A percentile compares a stretch with the other conserved stretches of the same genome.
Conservation (phyloP, 2,329 filamentous ascomycete species). For the Plenodomus biglobosus region DNA sequence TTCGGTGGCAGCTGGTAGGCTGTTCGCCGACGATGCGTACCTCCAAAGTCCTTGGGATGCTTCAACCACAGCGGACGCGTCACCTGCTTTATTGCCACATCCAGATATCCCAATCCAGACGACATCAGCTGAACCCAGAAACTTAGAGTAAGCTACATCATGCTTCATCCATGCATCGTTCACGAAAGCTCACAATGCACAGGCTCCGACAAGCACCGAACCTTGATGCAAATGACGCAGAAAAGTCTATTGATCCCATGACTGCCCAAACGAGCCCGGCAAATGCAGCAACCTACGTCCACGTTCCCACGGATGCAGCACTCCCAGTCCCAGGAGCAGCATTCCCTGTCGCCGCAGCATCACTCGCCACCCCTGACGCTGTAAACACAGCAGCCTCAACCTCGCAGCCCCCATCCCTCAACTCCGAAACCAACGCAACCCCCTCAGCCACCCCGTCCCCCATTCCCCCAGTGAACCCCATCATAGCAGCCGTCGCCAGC, state of each 20-base stretch:
- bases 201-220: slow-evolving; percentile 19
- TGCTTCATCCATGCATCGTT: background rate
- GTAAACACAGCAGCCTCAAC: background rate
- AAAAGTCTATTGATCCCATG: background rate
- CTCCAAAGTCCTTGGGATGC: background rate
- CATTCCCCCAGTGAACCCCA: background rate
- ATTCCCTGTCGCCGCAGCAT: background rate
- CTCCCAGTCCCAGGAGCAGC: background rate
- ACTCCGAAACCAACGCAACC: too few relatives aligned
- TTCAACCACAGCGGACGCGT: background rate
- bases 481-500: background rate
- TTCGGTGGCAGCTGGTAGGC: background rate
- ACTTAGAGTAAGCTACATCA: slow-evolving; percentile 2
- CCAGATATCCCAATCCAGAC: background rate
- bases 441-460: slow-evolving; percentile 5
- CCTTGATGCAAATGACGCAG: slow-evolving; percentile 1
- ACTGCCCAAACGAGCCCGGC: background rate
- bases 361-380: background rate
- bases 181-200: slow-evolving; percentile 1
- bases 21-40: background rate
- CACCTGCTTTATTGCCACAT: background rate
- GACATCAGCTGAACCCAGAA: background rate
- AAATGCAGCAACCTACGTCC: background rate
- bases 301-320: background rate
- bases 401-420: slow-evolving; percentile 4